These are phyloP conservation scores for Akanthomyces muscarius DNA, from an alignment of 2,329 filamentous ascomycete genomes.

Conservation along the genomic window DNA sequence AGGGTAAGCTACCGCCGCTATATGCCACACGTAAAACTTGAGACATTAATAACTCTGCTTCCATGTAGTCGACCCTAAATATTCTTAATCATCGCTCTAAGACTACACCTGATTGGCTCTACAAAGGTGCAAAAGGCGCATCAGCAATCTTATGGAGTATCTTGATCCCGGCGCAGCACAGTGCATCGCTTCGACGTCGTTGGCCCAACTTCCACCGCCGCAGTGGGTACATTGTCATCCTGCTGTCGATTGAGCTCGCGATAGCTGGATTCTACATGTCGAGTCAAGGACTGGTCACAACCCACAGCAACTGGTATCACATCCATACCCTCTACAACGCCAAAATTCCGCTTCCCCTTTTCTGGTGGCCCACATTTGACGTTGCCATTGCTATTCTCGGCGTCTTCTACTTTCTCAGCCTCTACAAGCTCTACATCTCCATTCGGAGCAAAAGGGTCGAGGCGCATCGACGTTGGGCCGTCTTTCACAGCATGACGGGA, in stretches of 20 bases:
- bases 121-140: conserved; percentile 4
- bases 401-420: conserved; percentile 3
- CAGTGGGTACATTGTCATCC: conserved; percentile 3
- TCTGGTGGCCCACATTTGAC: neutral
- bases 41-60: neutral
- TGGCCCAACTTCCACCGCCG: neutral
- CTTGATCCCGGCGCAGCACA: conserved; percentile 1
- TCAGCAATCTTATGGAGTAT: conserved; percentile 1
- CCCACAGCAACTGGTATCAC: neutral
- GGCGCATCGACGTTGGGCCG: conserved; percentile 4
- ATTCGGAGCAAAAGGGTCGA: neutral
- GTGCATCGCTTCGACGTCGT: neutral
- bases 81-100: conserved; percentile 2
- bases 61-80: neutral
- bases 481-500: conserved; percentile 11
- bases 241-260: neutral
- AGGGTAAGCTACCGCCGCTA: neutral
- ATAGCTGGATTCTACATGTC: conserved; percentile 5
- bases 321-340: neutral
- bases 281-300: neutral
- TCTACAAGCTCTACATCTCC: conserved; percentile 1
- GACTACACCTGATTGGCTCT: conserved; percentile 5
- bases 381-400: conserved; percentile 3
- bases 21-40: neutral
- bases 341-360: neutral